Conservation (phyloP, 2,329 filamentous ascomycete genomes). For the Paraphoma sp. region DNA sequence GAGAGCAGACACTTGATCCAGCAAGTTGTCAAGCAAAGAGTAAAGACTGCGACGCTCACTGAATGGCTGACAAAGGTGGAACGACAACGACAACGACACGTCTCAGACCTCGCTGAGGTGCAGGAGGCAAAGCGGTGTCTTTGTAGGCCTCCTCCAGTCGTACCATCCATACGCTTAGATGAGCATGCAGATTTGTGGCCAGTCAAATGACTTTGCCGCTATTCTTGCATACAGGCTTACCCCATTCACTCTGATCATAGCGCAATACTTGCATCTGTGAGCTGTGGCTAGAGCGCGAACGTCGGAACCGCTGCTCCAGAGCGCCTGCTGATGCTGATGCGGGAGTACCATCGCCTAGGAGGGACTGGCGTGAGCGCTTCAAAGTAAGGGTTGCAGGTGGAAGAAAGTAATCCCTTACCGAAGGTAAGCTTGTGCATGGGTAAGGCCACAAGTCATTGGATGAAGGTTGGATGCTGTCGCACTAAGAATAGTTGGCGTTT, state of each 20-base stretch:
- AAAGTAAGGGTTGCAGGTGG: conserved; percentile 18
- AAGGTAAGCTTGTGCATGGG: conserved; percentile 14
- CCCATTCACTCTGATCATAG: conserved; percentile 23
- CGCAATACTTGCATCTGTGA: conserved; percentile 23
- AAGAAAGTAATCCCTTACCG: conserved; percentile 32
- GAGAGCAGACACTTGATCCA: conserved; percentile 33
- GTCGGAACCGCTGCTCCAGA: conserved; percentile 20
- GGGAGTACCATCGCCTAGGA: conserved; percentile 21
- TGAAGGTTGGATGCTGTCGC: conserved; percentile 13
- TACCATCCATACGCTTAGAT: conserved; percentile 32
- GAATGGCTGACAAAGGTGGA: conserved; percentile 17
- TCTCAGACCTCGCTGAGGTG: conserved; percentile 29
- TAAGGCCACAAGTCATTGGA: conserved; percentile 28
- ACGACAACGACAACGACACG: conserved; percentile 23
- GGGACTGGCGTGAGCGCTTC: conserved; percentile 36
- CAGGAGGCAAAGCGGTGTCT: conserved; percentile 36
- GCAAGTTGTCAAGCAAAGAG: conserved; percentile 31
- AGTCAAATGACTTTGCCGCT: conserved; percentile 33
- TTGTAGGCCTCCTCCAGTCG: conserved; percentile 38
- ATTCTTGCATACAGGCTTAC: conserved; percentile 33
- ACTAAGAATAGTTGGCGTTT: conserved; percentile 30
- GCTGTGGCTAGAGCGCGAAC: conserved; percentile 31
- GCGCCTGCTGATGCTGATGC: conserved; percentile 41
- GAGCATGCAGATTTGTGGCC: conserved; percentile 25
- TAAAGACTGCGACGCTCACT: conserved; percentile 9